A percentile compares a stretch with the other conserved stretches of the same genome.
Evolutionary conservation across 2,329 filamentous ascomycete species (phyloP).

Genomic region (Westerdykella ornata): DNA sequence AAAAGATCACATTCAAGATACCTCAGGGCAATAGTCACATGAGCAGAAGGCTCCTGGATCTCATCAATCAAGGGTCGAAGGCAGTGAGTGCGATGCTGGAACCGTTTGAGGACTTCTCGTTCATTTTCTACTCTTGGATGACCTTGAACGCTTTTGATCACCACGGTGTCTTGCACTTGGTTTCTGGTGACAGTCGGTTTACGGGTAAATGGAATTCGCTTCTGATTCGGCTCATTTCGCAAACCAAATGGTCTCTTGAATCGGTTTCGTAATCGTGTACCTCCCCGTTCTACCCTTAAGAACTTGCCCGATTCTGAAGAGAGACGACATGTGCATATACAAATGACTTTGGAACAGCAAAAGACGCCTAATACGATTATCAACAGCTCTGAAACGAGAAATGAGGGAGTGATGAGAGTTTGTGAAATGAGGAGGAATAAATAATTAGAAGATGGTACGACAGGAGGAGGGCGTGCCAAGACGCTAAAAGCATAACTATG

Average conservation of each 20-base stretch:
- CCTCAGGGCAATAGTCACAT: slow-evolving; percentile 17
- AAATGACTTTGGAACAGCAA: not conserved
- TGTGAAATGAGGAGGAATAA: not conserved
- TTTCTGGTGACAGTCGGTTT: slow-evolving; percentile 5
- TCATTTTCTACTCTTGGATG: slow-evolving; percentile 22
- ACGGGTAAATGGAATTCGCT: not conserved
- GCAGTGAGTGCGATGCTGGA: slow-evolving; percentile 17
- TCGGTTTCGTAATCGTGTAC: slow-evolving; percentile 14
- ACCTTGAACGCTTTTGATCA: slow-evolving; percentile 20
- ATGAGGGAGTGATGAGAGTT: no score
- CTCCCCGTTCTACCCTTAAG: slow-evolving; percentile 9
- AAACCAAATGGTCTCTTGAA: slow-evolving; percentile 17
- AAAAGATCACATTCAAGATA: slow-evolving; percentile 19
- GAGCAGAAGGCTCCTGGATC: slow-evolving; percentile 16
- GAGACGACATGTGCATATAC: slow-evolving; percentile 6
- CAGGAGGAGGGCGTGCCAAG: no score
- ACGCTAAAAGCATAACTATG: no score
- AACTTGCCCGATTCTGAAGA: slow-evolving; percentile 13
- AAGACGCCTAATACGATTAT: not conserved
- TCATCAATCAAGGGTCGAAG: slow-evolving; percentile 26
- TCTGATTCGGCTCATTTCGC: slow-evolving; percentile 11
- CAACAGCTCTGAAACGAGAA: no score
- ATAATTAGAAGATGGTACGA: no score
- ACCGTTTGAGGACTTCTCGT: slow-evolving; percentile 20
- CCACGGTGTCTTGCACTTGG: slow-evolving; percentile 12